phyloP scores from a whole-genome alignment of 805 yeast genomes.

The Candida ortonii region DNA sequence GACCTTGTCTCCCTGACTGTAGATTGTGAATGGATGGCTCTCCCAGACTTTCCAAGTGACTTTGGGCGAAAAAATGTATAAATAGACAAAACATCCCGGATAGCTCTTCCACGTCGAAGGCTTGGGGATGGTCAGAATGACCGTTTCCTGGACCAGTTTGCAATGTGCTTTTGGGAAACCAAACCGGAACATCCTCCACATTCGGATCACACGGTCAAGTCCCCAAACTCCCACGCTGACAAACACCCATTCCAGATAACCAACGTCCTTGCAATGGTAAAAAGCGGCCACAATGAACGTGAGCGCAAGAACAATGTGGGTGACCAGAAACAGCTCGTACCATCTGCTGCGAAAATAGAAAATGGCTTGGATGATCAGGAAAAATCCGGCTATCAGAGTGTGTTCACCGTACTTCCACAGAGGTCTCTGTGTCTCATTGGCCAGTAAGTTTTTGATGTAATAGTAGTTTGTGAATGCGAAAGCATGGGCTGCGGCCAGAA shows the following conservation, averaged over 20 bases:
- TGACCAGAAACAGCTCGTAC: constrained; percentile 44
- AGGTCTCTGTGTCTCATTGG: constrained; percentile 9
- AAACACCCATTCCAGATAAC: constrained; percentile 41
- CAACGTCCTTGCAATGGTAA: constrained; percentile 39
- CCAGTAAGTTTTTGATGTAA: constrained; percentile 3
- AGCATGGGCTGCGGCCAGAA: constrained; percentile 32
- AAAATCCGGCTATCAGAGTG: constrained; percentile 38
- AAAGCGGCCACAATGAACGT: constrained; percentile 47
- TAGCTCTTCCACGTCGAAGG: constrained; percentile 44
- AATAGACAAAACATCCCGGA: constrained; percentile 60
- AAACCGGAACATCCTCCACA: constrained; percentile 32
- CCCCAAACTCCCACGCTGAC: constrained; percentile 40
- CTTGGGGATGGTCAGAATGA: constrained; percentile 35
- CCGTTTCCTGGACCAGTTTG: constrained; percentile 19
- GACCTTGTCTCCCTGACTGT: constrained; percentile 23
- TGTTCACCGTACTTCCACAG: constrained; percentile 22
- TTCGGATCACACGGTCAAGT: constrained; percentile 38
- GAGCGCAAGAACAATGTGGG: constrained; percentile 45
- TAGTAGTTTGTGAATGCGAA: constrained; percentile 31
- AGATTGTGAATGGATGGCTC: constrained; percentile 60
- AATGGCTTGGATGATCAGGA: constrained; percentile 45
- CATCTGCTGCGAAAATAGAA: constrained; percentile 43
- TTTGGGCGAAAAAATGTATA: constrained; percentile 39
- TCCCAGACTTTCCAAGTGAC: constrained; percentile 49
- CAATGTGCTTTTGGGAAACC: constrained; percentile 24